A percentile compares a stretch with the other conserved stretches of the same genome.
Conservation (phyloP, 2,329 filamentous ascomycete genomes). For the Karstenula rhodostoma region DNA sequence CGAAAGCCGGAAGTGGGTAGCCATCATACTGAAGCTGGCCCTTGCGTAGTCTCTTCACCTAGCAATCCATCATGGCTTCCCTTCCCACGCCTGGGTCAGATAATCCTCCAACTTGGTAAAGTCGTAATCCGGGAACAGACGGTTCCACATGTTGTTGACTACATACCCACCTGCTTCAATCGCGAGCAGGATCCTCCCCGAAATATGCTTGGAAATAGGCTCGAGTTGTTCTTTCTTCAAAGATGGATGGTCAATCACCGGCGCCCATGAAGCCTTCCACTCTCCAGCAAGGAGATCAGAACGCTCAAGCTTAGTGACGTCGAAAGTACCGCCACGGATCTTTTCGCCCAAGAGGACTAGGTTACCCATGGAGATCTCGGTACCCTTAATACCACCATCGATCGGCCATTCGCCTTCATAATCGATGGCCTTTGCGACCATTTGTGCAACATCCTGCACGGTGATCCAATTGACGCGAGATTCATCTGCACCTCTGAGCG, state of each 20-base stretch:
- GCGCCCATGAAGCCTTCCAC: slow-evolving; percentile 50
- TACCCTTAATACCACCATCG: slow-evolving; percentile 27
- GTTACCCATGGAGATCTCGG: slow-evolving; percentile 14
- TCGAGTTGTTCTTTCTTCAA: slow-evolving; percentile 45
- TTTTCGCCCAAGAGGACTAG: slow-evolving; percentile 26
- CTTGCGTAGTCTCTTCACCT: too few relatives aligned
- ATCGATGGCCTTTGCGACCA: slow-evolving; percentile 28
- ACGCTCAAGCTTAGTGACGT: slow-evolving; percentile 52
- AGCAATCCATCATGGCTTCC: slow-evolving; percentile 28
- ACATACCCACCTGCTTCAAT: slow-evolving; percentile 51
- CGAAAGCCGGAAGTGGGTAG: too few relatives aligned
- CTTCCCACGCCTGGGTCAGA: slow-evolving; percentile 48
- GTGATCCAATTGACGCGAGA: slow-evolving; percentile 25
- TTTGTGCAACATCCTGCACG: slow-evolving; percentile 26
- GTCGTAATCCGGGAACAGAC: slow-evolving; percentile 52
- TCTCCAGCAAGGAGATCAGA: slow-evolving; percentile 57
- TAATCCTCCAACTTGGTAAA: slow-evolving; percentile 52
- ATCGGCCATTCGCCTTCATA: slow-evolving; percentile 32
- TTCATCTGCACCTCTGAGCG: slow-evolving; percentile 47
- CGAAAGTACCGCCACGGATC: slow-evolving; percentile 50
- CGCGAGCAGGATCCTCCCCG: slow-evolving; percentile 51
- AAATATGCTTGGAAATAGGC: slow-evolving; percentile 44
- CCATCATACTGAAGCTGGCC: too few relatives aligned
- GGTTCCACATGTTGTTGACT: slow-evolving; percentile 55
- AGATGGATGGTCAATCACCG: slow-evolving; percentile 35